Evolutionary conservation across 2,329 filamentous ascomycete species (phyloP).

Genomic region (Stagonosporopsis chrysanthemi): DNA sequence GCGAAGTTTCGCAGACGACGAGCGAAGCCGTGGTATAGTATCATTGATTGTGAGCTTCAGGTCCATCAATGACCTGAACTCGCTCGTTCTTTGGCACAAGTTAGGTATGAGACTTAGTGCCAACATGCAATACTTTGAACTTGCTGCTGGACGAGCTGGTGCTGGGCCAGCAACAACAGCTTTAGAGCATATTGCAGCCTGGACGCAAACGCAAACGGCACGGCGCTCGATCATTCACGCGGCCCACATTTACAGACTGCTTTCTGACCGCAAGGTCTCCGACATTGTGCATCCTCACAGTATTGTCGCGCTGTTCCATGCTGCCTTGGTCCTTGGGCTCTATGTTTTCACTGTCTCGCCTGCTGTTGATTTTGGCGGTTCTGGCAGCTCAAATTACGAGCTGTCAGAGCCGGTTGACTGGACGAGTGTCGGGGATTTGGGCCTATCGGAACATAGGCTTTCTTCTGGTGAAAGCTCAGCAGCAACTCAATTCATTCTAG

Average conservation of each 20-base stretch:
- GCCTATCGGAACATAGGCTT: slow-evolving; percentile 50
- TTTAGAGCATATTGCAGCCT: slow-evolving; percentile 59
- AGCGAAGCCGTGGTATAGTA: slow-evolving; percentile 52
- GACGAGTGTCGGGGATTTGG: slow-evolving; percentile 56
- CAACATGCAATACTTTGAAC: slow-evolving; percentile 61
- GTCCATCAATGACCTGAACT: slow-evolving; percentile 55
- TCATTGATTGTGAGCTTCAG: slow-evolving; percentile 46
- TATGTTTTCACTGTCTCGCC: slow-evolving; percentile 59
- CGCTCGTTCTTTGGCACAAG: slow-evolving; percentile 61
- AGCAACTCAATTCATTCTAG: slow-evolving; percentile 56
- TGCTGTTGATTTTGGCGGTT: slow-evolving; percentile 31
- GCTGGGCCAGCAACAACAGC: slow-evolving; percentile 57
- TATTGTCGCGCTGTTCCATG: slow-evolving; percentile 59
- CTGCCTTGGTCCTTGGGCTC: slow-evolving; percentile 60
- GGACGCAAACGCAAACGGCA: slow-evolving; percentile 60
- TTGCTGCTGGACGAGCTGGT: slow-evolving; percentile 60
- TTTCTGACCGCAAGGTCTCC: slow-evolving; percentile 60
- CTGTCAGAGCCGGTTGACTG: slow-evolving; percentile 61
- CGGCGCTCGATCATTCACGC: slow-evolving; percentile 61
- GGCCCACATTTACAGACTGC: slow-evolving; percentile 60
- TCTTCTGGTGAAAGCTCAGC: slow-evolving; percentile 34
- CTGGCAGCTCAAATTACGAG: slow-evolving; percentile 51
- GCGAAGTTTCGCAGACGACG: slow-evolving; percentile 58
- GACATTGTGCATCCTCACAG: slow-evolving; percentile 62
- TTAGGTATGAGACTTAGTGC: slow-evolving; percentile 61